Percentiles rank a stretch among this genome's conserved stretches.
Conservation (phyloP, 2,329 filamentous ascomycete species). For the Arthrocladium fulminans region DNA sequence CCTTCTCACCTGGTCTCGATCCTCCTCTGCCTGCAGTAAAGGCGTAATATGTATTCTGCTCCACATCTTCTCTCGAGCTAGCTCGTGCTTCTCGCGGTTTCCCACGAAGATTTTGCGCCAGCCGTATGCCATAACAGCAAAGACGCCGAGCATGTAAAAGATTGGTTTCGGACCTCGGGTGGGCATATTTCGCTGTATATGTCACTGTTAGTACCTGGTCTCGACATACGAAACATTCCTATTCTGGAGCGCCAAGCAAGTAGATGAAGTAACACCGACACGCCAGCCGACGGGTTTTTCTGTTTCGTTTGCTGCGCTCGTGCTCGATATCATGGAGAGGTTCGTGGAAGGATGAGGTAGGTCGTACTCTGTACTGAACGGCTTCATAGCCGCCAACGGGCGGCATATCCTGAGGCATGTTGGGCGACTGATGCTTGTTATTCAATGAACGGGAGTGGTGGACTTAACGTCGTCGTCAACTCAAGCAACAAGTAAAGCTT, state of each 20-base stretch:
- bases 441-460: not conserved
- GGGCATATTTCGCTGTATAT: slow-evolving; percentile 72
- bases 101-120: slow-evolving; percentile 80
- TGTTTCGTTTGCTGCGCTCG: not conserved
- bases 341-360: not conserved
- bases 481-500: too few species aligned
- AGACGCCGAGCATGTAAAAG: slow-evolving; percentile 67
- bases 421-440: not conserved
- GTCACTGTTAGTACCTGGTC: not conserved
- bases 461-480: not conserved
- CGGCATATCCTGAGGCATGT: slow-evolving; percentile 96
- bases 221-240: not conserved
- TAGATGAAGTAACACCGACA: not conserved
- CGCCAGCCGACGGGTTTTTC: not conserved
- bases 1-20: slow-evolving; percentile 85
- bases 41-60: slow-evolving; percentile 89
- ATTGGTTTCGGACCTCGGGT: slow-evolving; percentile 80
- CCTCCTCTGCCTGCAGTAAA: slow-evolving; percentile 88
- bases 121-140: slow-evolving; percentile 73
- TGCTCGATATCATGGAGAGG: not conserved
- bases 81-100: slow-evolving; percentile 83
- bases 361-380: slow-evolving; percentile 83
- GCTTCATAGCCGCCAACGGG: slow-evolving; percentile 87
- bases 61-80: slow-evolving; percentile 97
- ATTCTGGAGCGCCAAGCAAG: not conserved